These are phyloP conservation scores for Hypoxylon perforatum DNA, from an alignment of 495 filamentous ascomycete species.

Conservation along the genomic window DNA sequence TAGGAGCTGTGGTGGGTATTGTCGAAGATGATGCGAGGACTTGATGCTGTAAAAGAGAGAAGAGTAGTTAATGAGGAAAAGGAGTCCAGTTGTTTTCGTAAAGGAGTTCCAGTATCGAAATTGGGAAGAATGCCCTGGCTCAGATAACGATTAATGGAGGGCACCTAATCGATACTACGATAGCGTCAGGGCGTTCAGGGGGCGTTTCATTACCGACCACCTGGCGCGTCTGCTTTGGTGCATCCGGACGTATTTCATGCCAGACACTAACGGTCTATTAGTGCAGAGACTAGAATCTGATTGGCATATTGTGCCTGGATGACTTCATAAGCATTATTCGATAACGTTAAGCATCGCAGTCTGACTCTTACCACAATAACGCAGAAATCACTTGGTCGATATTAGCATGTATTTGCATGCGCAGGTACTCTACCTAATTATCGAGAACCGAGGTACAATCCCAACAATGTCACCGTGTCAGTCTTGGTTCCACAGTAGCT, in stretches of 20 bases:
- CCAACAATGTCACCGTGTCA: too few relatives aligned
- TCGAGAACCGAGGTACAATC: too few relatives aligned
- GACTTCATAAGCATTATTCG: conserved; percentile 33
- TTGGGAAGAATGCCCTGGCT: conserved; percentile 21
- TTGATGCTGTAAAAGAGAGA: background rate
- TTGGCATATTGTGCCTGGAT: conserved; percentile 19
- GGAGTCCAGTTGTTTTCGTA: conserved; percentile 16
- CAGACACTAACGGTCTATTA: conserved; percentile 5
- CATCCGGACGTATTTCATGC: background rate
- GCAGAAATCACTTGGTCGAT: too few relatives aligned
- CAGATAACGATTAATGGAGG: too few relatives aligned
- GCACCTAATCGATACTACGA: too few relatives aligned
- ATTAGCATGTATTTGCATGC: too few relatives aligned
- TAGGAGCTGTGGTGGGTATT: background rate
- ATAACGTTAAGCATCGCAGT: conserved; percentile 6
- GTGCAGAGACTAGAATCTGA: conserved; percentile 16
- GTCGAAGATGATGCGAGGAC: background rate
- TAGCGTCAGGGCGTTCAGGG: background rate
- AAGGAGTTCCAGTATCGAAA: conserved; percentile 13
- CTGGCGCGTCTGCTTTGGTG: too few relatives aligned
- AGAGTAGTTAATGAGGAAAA: background rate
- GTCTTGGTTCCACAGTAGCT: too few relatives aligned
- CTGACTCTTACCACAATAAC: too few relatives aligned
- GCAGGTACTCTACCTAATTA: too few relatives aligned
- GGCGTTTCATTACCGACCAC: conserved; percentile 21